Base-by-base conservation (phyloP, 1,284 basidiomycete genomes). In the Apiotrichum laibachii region DNA sequence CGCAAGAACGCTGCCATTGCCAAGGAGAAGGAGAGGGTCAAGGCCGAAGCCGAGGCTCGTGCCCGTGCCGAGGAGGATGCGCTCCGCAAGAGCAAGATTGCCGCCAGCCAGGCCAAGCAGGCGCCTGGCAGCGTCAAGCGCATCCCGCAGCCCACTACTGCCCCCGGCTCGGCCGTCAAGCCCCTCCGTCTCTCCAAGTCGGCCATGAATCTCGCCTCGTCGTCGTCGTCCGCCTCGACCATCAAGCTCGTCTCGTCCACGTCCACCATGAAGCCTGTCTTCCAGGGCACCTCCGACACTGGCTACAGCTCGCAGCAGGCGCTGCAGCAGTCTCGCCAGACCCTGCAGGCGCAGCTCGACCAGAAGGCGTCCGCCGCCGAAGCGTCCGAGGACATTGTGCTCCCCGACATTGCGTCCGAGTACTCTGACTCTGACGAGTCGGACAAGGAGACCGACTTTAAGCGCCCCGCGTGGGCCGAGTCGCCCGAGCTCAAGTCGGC, bases 391-490 rank as follows among this genome's bases (percentile, higher is more conserved):
- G 86, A 84, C 64, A 93, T 75, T 34, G 73, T 92, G 66, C 81
- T 97, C 39, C 92, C 93, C 0, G 93, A 96, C 57, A 92, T 95
- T 69, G 88, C 91, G 65, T 92, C 89, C 77, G 93, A 96, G 78
- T 96, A 96, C 76, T 95, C 92, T 4, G 89, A 96, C 77, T 94
- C 92, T 5, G 93, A 92, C 51, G 90, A 95, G 69, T 90, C 92
- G 72, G 86, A 86, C 35, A 86, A 86, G 67, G 84, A 88, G 43
- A 59, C 57, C 47, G 71, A 70, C 48, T 77, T 77, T 58, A 62
- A 62, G 59, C 72, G 86, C 83, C 63, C 92, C 86, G 5, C 82
- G 83, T 97, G 94, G 93, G 90, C 92, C 7, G 90, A 94, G 73
- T 91, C 90, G 31, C 91, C 92, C 16, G 87, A 88, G 69, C 82